Base-by-base conservation (phyloP, 2,329 filamentous ascomycete species). In the Albophoma yamanashiensis region DNA sequence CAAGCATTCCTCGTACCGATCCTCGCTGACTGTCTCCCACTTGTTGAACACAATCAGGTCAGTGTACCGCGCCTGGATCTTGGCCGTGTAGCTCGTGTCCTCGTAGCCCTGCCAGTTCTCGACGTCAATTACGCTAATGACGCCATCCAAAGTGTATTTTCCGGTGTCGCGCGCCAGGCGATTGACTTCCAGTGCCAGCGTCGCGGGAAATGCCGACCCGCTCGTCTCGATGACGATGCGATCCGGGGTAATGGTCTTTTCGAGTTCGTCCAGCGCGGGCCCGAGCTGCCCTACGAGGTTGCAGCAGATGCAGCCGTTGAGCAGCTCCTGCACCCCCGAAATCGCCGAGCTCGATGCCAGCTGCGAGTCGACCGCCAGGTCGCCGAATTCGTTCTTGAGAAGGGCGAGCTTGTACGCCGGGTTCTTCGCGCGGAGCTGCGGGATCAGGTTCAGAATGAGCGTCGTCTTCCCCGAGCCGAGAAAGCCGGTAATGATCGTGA, bases 281-380 rank as follows among this genome's bases (percentile, higher is more conserved):
- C 85, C 84, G 9, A 99, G 85, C 73, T 96, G 91, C 20, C 94
- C 94, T 62, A 99, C 93, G 34, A 97, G 88, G 72, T 97, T 97
- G 79, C 94, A 99, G 83, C 94, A 99, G 75, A 99, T 97, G 77
- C 94, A 97, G 65, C 93, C 94, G 73, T 96, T 96, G 59, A 99
- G 87, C 1, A 99, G 82, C 75, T 99, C 94, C 67, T 89, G 89
- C 5, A 96, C 92, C 59, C 92, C 93, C 0, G 91, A 88, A 66
- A 99, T 92, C 63, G 92, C 87, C 57, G 85, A 85, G 17, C 89
- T 89, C 0, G 89, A 82, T 20, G 94, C 93, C 38, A 99, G 87
- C 73, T 96, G 90, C 1, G 90, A 94, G 79, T 99, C 94, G 71
- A 99, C 82, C 42, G 92, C 92, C 50, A 99, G 77, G 73, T 97